These are phyloP conservation scores for Amanita subjunquillea DNA, from an alignment of 768 basidiomycete species.

Conservation along the genomic window DNA sequence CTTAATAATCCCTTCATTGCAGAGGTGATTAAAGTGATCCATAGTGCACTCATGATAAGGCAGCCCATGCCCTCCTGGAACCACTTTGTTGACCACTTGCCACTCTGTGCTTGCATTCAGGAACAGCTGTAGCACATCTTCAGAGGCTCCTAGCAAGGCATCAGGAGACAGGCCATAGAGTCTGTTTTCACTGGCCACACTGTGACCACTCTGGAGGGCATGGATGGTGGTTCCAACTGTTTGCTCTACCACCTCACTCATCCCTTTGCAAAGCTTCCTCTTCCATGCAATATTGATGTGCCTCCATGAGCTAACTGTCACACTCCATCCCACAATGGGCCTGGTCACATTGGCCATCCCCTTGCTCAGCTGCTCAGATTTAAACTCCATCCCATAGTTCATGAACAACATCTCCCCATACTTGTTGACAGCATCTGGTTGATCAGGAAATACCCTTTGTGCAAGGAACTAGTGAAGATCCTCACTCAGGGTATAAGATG, in stretches of 20 bases:
- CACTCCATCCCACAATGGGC: conserved; percentile 3
- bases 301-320: conserved; percentile 1
- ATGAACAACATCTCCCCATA: conserved; percentile 13
- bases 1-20: neutral
- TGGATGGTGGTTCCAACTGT: conserved; percentile 7
- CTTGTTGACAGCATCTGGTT: neutral
- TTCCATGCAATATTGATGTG: conserved; percentile 16
- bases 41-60: conserved; percentile 6
- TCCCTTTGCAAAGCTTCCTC: conserved; percentile 7
- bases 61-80: conserved; percentile 14
- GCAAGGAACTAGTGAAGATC: neutral
- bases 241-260: conserved; percentile 5
- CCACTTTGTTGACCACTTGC: conserved; percentile 11
- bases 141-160: conserved; percentile 11
- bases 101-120: conserved; percentile 15
- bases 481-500: neutral
- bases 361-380: conserved; percentile 1
- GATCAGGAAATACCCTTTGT: neutral
- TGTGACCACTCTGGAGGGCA: conserved; percentile 18
- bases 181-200: conserved; percentile 12
- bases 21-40: conserved; percentile 1
- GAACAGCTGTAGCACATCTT: conserved; percentile 16
- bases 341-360: neutral
- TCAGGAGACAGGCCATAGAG: conserved; percentile 19
- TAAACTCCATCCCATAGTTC: conserved; percentile 11